Evolutionary conservation across 2,329 filamentous ascomycete species (phyloP), one percentile per base, ranked within the genome.

Genomic region (Parascedosporium putredinis): DNA sequence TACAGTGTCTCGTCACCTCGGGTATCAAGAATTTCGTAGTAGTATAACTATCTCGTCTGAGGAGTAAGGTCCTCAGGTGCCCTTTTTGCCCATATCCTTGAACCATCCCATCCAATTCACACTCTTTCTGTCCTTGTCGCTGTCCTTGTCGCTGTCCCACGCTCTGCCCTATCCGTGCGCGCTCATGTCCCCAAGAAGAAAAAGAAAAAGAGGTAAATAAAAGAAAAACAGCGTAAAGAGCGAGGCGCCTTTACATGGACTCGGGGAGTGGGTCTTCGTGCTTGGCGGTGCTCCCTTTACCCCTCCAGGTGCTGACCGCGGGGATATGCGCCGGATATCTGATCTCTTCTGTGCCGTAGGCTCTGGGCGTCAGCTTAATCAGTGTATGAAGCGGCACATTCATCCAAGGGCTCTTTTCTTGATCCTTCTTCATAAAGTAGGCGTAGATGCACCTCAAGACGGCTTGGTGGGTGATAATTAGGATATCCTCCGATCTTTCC

Each of bases 401-500:
- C 86, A 97, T 95, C 93, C 93, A 98, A 0, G 93, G 93, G 57
- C 86, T 93, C 67, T 88, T 80, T 58, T 90, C 83, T 67, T 97
- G 93, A 50, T 88, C 84, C 60, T 93, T 88, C 61, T 97, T 95
- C 86, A 96, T 95, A 66, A 97, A 98, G 67, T 98, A 98, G 25
- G 93, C 88, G 63, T 97, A 98, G 60, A 98, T 95, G 72, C 93
- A 98, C 52, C 93, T 82, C 54, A 98, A 74, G 29, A 98, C 91
- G 12, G 93, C 93, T 69, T 98, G 93, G 65, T 98, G 93, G 3
- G 93, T 97, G 54, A 98, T 89, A 58, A 98, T 97, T 53, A 98
- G 81, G 57, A 98, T 95, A 62, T 98, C 94, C 67, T 97, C 93
- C 58, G 84, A 88, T 54, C 93, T 81, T 67, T 98, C 93, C 48